phyloP scores from a whole-genome alignment of 208 protist genomes.

The Leishmania turanica region DNA sequence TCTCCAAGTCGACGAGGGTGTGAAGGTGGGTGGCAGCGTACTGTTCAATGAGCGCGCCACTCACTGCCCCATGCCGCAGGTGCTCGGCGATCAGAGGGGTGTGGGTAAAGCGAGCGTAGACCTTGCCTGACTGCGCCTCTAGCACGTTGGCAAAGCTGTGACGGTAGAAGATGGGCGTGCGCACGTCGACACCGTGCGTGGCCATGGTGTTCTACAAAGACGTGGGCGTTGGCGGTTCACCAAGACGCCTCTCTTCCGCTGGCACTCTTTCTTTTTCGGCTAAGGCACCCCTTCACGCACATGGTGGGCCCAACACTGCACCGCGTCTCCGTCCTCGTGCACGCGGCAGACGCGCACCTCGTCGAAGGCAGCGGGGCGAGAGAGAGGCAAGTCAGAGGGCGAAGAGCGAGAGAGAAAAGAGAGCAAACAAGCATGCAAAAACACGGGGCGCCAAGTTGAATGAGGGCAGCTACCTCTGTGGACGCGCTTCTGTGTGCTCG shows the following conservation, averaged over 20 bases:
- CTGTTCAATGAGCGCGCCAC: constrained; percentile 40
- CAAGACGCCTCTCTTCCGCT: neutral
- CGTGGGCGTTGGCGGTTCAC: neutral
- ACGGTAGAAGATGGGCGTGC: constrained; percentile 45
- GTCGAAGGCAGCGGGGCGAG: neutral
- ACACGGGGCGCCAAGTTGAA: neutral
- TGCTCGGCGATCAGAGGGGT: constrained; percentile 38
- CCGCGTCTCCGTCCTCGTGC: neutral
- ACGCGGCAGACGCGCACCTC: neutral
- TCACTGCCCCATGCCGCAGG: constrained; percentile 30
- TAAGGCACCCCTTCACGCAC: neutral
- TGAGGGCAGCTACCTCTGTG: neutral
- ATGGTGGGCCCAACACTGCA: neutral
- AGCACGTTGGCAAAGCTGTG: constrained; percentile 53
- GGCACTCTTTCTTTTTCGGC: neutral
- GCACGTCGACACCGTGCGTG: constrained; percentile 34
- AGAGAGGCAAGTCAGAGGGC: neutral
- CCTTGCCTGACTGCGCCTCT: constrained; percentile 37
- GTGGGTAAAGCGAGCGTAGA: constrained; percentile 49
- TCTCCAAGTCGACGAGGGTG: constrained; percentile 38
- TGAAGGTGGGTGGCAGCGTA: constrained; percentile 28
- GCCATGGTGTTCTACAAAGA: constrained; percentile 2
- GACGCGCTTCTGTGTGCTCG: neutral
- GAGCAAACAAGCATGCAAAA: neutral
- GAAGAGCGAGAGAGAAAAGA: neutral